These are phyloP conservation scores for Sclerotinia nivalis DNA, from an alignment of 2,329 filamentous ascomycete species.

Conservation along the genomic window DNA sequence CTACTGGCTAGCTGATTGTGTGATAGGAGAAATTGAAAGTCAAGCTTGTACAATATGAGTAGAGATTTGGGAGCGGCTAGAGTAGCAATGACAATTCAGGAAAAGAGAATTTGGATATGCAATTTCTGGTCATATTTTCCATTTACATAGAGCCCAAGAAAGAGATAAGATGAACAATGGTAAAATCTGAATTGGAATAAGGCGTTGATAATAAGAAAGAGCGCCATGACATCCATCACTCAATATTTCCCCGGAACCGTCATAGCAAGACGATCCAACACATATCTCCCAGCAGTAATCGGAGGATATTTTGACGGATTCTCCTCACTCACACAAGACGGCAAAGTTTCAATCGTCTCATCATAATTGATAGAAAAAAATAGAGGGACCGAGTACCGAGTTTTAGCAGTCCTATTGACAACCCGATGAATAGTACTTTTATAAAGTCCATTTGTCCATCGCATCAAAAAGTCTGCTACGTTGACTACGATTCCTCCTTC, in stretches of 20 bases:
- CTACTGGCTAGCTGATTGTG: neutral
- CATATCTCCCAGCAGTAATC: conserved; percentile 39
- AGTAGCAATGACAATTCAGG: neutral
- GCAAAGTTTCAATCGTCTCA: conserved; percentile 38
- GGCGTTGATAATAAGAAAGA: neutral
- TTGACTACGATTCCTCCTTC: conserved; percentile 54
- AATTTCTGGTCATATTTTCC: no score
- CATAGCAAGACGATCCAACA: conserved; percentile 37
- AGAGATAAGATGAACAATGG: neutral
- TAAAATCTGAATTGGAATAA: neutral
- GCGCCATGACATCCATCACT: neutral
- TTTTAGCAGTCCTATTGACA: conserved; percentile 51
- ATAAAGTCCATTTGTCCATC: conserved; percentile 55
- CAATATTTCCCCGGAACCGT: conserved; percentile 32
- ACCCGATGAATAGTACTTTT: conserved; percentile 57
- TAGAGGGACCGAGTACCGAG: conserved; percentile 58
- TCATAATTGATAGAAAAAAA: conserved; percentile 48
- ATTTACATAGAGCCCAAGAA: neutral
- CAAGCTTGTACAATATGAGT: neutral
- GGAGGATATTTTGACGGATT: conserved; percentile 37
- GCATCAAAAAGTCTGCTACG: conserved; percentile 51
- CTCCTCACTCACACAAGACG: conserved; percentile 36
- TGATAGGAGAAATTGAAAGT: neutral
- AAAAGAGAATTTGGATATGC: neutral
- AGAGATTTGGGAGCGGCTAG: neutral